Conservation (phyloP, 1,139 yeast genomes). For the Debaryomyces sp. region DNA sequence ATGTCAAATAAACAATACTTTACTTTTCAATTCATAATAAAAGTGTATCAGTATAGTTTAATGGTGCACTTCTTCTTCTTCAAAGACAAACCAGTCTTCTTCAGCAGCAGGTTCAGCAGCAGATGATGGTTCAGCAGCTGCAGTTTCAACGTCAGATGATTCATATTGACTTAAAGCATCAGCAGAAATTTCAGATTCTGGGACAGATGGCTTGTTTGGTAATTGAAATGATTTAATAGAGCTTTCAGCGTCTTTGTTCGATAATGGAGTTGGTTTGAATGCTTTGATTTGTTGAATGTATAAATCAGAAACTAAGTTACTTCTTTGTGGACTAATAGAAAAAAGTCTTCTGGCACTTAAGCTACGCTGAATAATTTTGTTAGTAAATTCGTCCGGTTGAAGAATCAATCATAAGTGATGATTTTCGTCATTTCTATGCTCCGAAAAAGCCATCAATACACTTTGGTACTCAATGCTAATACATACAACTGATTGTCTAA, state of each 20-base stretch:
- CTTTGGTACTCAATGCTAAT: conserved; percentile 6
- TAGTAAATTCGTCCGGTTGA: not conserved
- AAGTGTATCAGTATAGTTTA: conserved; percentile 16
- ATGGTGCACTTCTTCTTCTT: conserved; percentile 75
- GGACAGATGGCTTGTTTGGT: conserved; percentile 74
- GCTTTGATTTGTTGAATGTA: conserved; percentile 85
- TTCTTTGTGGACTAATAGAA: conserved; percentile 48
- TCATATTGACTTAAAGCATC: conserved; percentile 79
- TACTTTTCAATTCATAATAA: conserved; percentile 6
- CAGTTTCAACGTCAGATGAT: conserved; percentile 73
- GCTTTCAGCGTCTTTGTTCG: conserved; percentile 75
- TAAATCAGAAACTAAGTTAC: conserved; percentile 78
- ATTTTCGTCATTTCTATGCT: not conserved
- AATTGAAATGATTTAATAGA: conserved; percentile 80
- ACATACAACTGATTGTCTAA: conserved; percentile 48
- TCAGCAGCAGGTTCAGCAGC: conserved; percentile 50
- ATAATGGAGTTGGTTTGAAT: conserved; percentile 80
- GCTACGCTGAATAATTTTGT: conserved; percentile 29
- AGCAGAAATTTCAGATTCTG: conserved; percentile 73
- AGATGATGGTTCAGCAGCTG: conserved; percentile 39
- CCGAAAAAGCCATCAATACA: not conserved
- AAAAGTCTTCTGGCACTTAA: conserved; percentile 45
- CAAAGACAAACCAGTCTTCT: conserved; percentile 86
- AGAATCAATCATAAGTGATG: not conserved
- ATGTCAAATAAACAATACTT: conserved; percentile 2